phyloP scores from a whole-genome alignment of 768 basidiomycete species.

The Suillus brevipes region DNA sequence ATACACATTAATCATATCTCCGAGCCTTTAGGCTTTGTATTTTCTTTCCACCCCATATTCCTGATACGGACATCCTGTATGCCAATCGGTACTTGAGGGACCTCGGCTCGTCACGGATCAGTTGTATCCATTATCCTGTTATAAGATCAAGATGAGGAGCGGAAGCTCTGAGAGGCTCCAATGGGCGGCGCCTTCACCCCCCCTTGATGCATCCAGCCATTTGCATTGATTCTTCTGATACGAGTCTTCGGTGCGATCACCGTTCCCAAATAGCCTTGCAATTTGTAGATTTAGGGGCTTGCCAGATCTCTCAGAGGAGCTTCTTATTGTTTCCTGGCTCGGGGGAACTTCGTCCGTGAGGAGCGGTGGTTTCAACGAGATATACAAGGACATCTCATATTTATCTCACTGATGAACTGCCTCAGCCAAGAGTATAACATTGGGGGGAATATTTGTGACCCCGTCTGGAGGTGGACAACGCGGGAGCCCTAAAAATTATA shows the following conservation, averaged over 20 bases:
- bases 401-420: neutral
- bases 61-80: constrained; percentile 13
- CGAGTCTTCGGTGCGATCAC: neutral
- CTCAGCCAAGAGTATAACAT: neutral
- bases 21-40: constrained; percentile 27
- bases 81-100: neutral
- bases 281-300: neutral
- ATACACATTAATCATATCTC: constrained; percentile 3
- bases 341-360: too few species aligned
- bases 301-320: neutral
- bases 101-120: constrained; percentile 5
- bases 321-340: neutral
- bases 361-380: neutral
- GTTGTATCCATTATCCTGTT: neutral
- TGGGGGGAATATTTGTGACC: neutral
- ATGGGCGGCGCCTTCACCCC: neutral
- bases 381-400: neutral
- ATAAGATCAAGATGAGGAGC: neutral
- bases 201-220: neutral
- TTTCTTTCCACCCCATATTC: constrained; percentile 22
- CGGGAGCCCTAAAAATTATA: neutral
- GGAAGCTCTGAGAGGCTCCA: neutral
- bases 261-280: neutral
- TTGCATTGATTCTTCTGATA: neutral
- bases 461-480: neutral